Base-by-base conservation (phyloP, 2,329 filamentous ascomycete genomes). In the Cladosporium colombiae region DNA sequence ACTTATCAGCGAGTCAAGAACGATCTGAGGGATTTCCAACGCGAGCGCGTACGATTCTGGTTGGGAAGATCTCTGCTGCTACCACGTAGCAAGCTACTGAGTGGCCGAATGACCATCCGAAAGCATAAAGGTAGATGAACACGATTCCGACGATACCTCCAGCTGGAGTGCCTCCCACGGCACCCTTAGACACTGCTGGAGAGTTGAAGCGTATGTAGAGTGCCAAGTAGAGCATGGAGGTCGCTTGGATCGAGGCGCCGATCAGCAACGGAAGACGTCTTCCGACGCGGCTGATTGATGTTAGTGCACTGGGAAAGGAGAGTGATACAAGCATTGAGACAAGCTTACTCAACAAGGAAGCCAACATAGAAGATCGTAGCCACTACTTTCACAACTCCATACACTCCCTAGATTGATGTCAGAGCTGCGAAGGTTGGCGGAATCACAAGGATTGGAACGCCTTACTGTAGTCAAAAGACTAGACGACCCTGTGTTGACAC, bases 1-100 rank as follows among this genome's bases (percentile, higher is more conserved):
- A 14, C 31, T 21, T 21, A 5, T 33, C 16, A 49, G 40, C 37
- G 33, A 37, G 18, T 35, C n/a, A 21, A 2, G 53, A 29, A 53
- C 10, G n/a, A 5, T 21, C 1, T 21, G 29, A n/a, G 25, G 27
- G 10, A 31, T 33, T 21, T 14, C 7, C 8, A 16, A 55, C n/a
- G 6, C 7, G 3, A 10, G 3, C 18, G 25, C 63, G 55, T 37
- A 65, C 63, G 23, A 69, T 69, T 18, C 68, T 35, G 11, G 68
- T 66, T n/a, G 68, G 68, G 35, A 69, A 69, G 18, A 69, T 69
- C 49, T 69, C 68, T 3, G 68, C 68, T 5, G 68, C 68, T n/a
- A 68, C 65, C 25, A 69, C 65, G 56, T 69, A 69, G 60, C 62
- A 66, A 18, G 68, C 68, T 5, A 69, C 68, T 3, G 67, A 68